Conservation (phyloP, 208 protist genomes). For the Crithidia thermophila region DNA sequence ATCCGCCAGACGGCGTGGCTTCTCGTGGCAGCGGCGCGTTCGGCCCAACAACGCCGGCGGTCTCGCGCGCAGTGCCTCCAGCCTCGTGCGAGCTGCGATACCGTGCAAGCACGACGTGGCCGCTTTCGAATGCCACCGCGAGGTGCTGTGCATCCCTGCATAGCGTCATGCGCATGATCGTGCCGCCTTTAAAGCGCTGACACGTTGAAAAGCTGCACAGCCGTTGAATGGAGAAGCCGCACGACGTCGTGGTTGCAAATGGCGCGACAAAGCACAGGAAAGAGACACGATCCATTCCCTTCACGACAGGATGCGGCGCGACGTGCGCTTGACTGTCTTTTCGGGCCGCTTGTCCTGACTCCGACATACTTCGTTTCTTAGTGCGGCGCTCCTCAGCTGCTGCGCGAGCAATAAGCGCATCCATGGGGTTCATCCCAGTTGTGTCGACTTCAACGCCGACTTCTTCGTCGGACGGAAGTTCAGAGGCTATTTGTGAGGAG, state of each 20-base stretch:
- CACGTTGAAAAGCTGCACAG: slow-evolving; percentile 46
- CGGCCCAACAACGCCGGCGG: not conserved
- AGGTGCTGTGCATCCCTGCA: slow-evolving; percentile 42
- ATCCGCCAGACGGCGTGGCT: not conserved
- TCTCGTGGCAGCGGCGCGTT: not conserved
- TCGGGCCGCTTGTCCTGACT: no score
- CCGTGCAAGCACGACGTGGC: slow-evolving; percentile 53
- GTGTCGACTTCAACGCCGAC: slow-evolving; percentile 11
- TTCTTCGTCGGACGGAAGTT: not conserved
- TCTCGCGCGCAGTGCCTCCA: no score
- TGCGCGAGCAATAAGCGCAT: slow-evolving; percentile 39
- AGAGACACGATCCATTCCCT: slow-evolving; percentile 11
- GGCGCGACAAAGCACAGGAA: slow-evolving; percentile 29
- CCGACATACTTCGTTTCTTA: not conserved
- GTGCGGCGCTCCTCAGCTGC: slow-evolving; percentile 22
- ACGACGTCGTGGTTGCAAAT: not conserved
- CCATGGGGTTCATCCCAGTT: slow-evolving; percentile 37
- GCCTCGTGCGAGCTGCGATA: not conserved
- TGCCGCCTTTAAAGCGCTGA: slow-evolving; percentile 65
- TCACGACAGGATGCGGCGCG: not conserved
- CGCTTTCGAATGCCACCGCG: slow-evolving; percentile 74
- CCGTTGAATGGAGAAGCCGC: slow-evolving; percentile 25
- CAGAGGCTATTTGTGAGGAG: no score
- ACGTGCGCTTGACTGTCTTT: not conserved
- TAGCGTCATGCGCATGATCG: slow-evolving; percentile 73